phyloP scores from a whole-genome alignment of 495 filamentous ascomycete genomes.

The Hypomontagnella monticulosa region DNA sequence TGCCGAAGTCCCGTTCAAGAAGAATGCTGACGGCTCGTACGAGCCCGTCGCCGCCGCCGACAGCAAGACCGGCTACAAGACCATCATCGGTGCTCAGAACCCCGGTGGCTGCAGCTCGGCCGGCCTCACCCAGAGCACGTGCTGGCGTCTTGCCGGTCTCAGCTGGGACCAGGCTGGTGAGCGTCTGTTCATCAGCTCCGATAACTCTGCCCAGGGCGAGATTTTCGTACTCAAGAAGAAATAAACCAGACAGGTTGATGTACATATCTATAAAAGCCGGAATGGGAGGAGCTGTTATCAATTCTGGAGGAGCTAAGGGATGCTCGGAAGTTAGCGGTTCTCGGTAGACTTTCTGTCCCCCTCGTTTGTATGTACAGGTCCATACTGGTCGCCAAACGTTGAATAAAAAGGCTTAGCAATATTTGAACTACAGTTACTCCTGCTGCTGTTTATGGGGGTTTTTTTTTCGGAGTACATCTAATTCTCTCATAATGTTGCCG shows the following conservation, averaged over 20 bases:
- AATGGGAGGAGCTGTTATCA: too few species aligned
- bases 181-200: constrained; percentile 48
- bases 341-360: constrained; percentile 24
- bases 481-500: too few species aligned
- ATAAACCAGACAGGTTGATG: constrained; percentile 7
- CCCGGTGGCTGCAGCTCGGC: constrained; percentile 40
- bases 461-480: too few species aligned
- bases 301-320: not conserved
- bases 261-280: not conserved
- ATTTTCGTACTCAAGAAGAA: constrained; percentile 51
- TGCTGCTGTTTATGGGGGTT: too few species aligned
- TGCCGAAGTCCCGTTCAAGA: constrained; percentile 55
- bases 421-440: too few species aligned
- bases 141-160: constrained; percentile 46
- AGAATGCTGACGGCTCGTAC: constrained; percentile 48
- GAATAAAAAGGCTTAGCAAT: constrained; percentile 10
- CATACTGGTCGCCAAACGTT: constrained; percentile 2
- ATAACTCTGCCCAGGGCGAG: constrained; percentile 55
- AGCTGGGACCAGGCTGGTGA: constrained; percentile 46
- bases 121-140: constrained; percentile 43
- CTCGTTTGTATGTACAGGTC: constrained; percentile 16
- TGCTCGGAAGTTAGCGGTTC: constrained; percentile 17
- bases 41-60: constrained; percentile 48
- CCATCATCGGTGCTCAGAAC: constrained; percentile 46
- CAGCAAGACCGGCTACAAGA: constrained; percentile 47